Evolutionary conservation across 2,329 filamentous ascomycete species (phyloP).

Genomic region (Cercospora beticola): DNA sequence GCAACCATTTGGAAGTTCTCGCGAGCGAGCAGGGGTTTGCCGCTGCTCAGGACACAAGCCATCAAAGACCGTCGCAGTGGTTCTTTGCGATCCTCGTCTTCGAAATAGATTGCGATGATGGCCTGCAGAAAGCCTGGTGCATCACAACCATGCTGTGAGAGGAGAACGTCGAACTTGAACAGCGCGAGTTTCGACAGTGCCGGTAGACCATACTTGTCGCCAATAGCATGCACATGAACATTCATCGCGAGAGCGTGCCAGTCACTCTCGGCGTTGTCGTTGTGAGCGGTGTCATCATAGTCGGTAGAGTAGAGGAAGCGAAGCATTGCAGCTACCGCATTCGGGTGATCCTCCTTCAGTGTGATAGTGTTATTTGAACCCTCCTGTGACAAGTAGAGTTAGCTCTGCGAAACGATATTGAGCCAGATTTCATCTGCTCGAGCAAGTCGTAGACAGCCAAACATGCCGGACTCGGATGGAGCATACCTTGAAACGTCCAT

Average conservation of each 20-base stretch:
- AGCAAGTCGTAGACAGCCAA: neutral
- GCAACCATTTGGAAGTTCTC: neutral
- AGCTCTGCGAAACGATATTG: neutral
- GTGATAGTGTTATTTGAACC: neutral
- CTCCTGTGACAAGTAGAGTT: neutral
- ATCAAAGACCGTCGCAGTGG: neutral
- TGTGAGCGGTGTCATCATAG: slow-evolving; percentile 5
- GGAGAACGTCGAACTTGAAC: slow-evolving; percentile 2
- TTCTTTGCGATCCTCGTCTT: neutral
- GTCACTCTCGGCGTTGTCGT: neutral
- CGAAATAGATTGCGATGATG: neutral
- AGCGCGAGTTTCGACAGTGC: neutral
- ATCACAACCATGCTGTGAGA: neutral
- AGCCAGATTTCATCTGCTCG: neutral
- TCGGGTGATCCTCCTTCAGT: slow-evolving; percentile 8
- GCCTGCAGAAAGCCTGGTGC: neutral
- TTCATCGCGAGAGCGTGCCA: slow-evolving; percentile 2
- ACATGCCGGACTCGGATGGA: neutral
- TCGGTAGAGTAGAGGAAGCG: slow-evolving; percentile 10
- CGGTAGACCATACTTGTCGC: slow-evolving; percentile 15
- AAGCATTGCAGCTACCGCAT: slow-evolving; percentile 18
- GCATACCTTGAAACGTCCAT: slow-evolving; percentile 24
- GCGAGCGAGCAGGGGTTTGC: neutral
- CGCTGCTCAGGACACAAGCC: neutral
- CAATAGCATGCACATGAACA: neutral